These are phyloP conservation scores for Nicotiana otophora DNA, from an alignment of 257 asterid species.

Conservation along the genomic window DNA sequence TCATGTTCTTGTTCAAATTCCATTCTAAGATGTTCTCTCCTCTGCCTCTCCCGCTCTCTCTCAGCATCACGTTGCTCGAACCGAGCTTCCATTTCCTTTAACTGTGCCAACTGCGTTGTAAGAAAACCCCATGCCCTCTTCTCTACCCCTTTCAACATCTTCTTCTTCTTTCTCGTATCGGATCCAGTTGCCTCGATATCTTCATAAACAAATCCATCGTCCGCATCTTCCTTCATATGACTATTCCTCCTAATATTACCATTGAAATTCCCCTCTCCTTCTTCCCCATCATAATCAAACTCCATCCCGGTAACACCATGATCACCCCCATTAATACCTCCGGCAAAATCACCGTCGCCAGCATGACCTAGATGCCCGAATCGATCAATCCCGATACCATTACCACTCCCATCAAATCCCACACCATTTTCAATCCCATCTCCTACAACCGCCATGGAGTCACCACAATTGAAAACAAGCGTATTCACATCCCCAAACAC, in stretches of 20 bases:
- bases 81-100: constrained; percentile 73
- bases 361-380: constrained; percentile 64
- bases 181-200: constrained; percentile 54
- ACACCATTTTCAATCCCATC: constrained; percentile 60
- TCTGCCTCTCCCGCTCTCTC: constrained; percentile 66
- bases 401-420: constrained; percentile 60
- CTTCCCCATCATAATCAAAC: constrained; percentile 75
- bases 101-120: constrained; percentile 46
- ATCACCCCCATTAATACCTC: constrained; percentile 69
- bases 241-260: constrained; percentile 42
- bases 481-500: constrained; percentile 77
- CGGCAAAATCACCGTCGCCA: constrained; percentile 64
- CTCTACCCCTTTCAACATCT: constrained; percentile 56
- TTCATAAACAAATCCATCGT: constrained; percentile 54
- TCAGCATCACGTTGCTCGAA: constrained; percentile 70
- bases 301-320: constrained; percentile 78
- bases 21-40: constrained; percentile 44
- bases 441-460: constrained; percentile 36
- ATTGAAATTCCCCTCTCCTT: constrained; percentile 61
- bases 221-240: constrained; percentile 49
- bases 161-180: constrained; percentile 65
- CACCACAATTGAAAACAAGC: constrained; percentile 36
- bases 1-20: constrained; percentile 65
- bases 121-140: constrained; percentile 69
- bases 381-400: constrained; percentile 51